These are phyloP conservation scores for Beta macrorhiza DNA, from an alignment of 179 eudicot species.

Conservation along the genomic window DNA sequence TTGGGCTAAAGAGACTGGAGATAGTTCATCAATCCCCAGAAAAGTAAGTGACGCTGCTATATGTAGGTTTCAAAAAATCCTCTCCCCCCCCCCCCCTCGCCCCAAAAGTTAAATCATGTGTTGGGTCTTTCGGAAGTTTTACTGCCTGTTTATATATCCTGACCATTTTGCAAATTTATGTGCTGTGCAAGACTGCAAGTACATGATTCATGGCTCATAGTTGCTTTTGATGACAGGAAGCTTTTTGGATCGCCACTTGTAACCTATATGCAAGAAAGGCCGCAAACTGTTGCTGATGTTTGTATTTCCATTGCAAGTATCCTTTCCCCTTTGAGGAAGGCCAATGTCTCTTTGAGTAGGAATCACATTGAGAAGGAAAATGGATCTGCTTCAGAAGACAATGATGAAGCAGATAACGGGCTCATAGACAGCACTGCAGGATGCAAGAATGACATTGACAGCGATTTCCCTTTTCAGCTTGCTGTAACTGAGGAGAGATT, in stretches of 20 bases:
- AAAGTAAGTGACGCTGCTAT: constrained; percentile 47
- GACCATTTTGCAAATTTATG: neutral
- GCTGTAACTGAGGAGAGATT: constrained; percentile 60
- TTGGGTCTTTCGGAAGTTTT: neutral
- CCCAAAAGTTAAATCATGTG: neutral
- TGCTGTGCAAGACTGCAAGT: neutral
- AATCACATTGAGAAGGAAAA: constrained; percentile 36
- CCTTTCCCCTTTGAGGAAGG: constrained; percentile 63
- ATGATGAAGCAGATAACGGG: constrained; percentile 33
- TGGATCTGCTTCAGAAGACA: constrained; percentile 36
- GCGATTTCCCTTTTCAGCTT: constrained; percentile 45
- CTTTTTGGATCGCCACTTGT: constrained; percentile 75
- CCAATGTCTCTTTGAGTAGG: constrained; percentile 28
- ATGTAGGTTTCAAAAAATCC: neutral
- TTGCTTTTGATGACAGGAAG: constrained; percentile 55
- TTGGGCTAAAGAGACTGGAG: constrained; percentile 62
- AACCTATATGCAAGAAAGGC: constrained; percentile 56
- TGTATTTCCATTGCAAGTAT: constrained; percentile 47
- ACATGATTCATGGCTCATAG: constrained; percentile 31
- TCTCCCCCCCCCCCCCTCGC: neutral
- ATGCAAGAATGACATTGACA: constrained; percentile 24
- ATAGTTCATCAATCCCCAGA: constrained; percentile 64
- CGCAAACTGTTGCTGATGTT: constrained; percentile 58
- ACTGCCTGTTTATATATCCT: neutral
- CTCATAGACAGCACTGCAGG: constrained; percentile 34